A percentile compares a stretch with the other conserved stretches of the same genome.
These are phyloP conservation scores for Closterium sp. DNA, from an alignment of 139 green algal genomes.

Conservation along the genomic window DNA sequence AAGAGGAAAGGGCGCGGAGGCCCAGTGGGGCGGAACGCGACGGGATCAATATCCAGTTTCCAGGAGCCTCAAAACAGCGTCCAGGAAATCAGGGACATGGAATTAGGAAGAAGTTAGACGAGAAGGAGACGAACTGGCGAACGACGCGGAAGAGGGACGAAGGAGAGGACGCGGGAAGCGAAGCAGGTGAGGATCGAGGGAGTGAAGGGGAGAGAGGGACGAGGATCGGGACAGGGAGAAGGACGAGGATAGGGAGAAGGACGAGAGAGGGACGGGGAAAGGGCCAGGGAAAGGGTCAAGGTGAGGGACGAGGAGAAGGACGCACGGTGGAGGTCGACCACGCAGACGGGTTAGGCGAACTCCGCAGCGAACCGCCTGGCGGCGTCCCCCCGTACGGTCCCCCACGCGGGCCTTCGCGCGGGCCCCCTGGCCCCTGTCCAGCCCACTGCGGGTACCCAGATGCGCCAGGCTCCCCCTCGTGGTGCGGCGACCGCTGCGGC, in stretches of 20 bases:
- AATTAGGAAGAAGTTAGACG: too few species aligned
- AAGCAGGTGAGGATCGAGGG: background rate
- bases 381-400: background rate
- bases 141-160: too few species aligned
- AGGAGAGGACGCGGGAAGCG: too few species aligned
- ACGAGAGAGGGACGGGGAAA: too few species aligned
- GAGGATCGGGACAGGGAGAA: background rate
- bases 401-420: background rate
- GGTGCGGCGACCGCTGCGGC: background rate
- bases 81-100: too few species aligned
- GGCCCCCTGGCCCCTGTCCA: background rate
- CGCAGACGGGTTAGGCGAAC: background rate
- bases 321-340: background rate
- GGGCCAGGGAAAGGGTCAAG: background rate
- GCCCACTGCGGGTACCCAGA: background rate
- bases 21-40: background rate
- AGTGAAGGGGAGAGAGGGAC: background rate
- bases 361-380: background rate
- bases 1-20: background rate
- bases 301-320: background rate
- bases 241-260: background rate
- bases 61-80: too few species aligned
- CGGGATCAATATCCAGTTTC: too few species aligned
- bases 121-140: too few species aligned
- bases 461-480: background rate